Percentiles rank a stretch among this genome's conserved stretches.
Conservation (phyloP, 2,329 filamentous ascomycete species). For the Cryphonectria japonica region DNA sequence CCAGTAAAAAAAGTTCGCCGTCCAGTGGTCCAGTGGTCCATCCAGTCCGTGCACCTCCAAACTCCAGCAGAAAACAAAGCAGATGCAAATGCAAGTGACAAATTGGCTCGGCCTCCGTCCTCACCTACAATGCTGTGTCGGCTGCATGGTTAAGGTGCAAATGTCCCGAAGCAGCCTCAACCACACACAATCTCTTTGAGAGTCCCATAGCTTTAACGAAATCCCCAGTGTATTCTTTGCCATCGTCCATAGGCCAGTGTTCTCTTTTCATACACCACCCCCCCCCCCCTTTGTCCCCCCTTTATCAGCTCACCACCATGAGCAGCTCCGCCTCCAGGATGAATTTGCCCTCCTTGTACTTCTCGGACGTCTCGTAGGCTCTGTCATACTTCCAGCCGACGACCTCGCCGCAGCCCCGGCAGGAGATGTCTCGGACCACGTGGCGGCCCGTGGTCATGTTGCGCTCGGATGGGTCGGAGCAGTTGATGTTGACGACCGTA, state of each 20-base stretch:
- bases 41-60: neutral
- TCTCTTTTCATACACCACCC: neutral
- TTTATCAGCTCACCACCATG: constrained; percentile 67
- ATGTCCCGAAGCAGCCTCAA: neutral
- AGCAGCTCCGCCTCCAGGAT: constrained; percentile 92
- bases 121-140: neutral
- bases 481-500: constrained; percentile 86
- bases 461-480: constrained; percentile 84
- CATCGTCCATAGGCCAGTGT: neutral
- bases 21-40: neutral
- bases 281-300: too few relatives aligned
- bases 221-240: neutral
- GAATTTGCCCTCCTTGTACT: constrained; percentile 99
- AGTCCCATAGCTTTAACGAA: neutral
- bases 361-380: constrained; percentile 87
- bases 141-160: neutral
- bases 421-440: constrained; percentile 90
- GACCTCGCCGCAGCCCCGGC: constrained; percentile 86
- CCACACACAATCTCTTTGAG: too few relatives aligned
- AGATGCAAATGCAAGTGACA: constrained; percentile 3
- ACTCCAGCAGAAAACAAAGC: neutral
- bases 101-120: neutral
- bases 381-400: constrained; percentile 99
- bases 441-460: constrained; percentile 98
- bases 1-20: neutral